Evolutionary conservation across 805 yeast genomes (phyloP).

Genomic region (Candida railenensis): DNA sequence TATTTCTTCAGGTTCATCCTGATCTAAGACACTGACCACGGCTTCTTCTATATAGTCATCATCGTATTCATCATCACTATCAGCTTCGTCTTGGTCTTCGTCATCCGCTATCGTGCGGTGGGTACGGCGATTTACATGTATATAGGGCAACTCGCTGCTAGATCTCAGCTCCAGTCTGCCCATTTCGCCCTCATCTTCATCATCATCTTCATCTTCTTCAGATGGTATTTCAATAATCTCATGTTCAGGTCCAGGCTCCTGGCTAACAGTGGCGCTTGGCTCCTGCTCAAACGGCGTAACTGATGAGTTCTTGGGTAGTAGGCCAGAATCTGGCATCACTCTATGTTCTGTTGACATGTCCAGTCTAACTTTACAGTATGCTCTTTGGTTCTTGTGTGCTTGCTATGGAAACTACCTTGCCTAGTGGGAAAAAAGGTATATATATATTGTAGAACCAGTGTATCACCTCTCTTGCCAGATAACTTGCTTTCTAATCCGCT

Average conservation of each 20-base stretch:
- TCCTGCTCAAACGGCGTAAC: neutral
- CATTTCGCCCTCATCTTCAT: neutral
- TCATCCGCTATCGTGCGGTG: neutral
- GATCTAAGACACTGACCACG: constrained; percentile 13
- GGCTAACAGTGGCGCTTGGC: neutral
- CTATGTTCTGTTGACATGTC: neutral
- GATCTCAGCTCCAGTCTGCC: neutral
- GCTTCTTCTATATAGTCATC: neutral
- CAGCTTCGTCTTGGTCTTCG: neutral
- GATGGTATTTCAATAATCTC: constrained; percentile 4
- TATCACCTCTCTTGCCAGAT: neutral
- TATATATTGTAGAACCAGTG: no score
- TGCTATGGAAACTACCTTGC: no score
- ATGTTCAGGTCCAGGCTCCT: neutral
- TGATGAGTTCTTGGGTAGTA: neutral
- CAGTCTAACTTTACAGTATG: no score
- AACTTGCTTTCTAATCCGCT: neutral
- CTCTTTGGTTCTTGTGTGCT: neutral
- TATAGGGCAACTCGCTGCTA: neutral
- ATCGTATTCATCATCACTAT: neutral
- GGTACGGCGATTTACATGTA: neutral
- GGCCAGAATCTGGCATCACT: neutral
- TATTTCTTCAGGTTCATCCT: constrained; percentile 2
- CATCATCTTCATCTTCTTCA: neutral
- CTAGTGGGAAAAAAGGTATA: no score